Evolutionary conservation across 176 grass and related monocot genomes (phyloP).

Genomic region (Leersia perrieri): DNA sequence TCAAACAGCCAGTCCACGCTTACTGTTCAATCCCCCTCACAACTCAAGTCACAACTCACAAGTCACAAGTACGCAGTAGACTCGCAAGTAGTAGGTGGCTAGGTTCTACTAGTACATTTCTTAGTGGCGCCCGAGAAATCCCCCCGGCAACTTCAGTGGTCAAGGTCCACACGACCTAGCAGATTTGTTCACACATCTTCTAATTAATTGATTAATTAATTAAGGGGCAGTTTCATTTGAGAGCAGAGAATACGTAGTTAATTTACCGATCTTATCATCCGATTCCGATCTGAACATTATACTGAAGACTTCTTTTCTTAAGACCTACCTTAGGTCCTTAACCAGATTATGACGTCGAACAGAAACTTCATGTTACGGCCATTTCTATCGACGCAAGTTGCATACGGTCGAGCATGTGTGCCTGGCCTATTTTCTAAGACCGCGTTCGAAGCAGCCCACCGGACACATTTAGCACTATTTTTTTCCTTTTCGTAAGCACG

Average conservation of each 20-base stretch:
- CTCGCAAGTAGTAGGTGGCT: neutral
- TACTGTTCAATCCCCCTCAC: neutral
- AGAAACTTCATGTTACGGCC: neutral
- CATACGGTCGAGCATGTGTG: neutral
- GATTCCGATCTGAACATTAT: neutral
- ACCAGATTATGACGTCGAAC: neutral
- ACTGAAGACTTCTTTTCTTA: neutral
- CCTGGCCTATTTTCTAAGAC: neutral
- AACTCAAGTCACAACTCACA: too few relatives aligned
- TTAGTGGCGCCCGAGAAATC: neutral
- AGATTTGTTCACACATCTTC: neutral
- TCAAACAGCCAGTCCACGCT: slow-evolving; percentile 4
- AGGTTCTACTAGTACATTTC: neutral
- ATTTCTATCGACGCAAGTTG: neutral
- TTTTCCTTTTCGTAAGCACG: too few relatives aligned
- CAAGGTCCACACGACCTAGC: neutral
- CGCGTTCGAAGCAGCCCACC: too few relatives aligned
- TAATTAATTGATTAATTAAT: too few relatives aligned
- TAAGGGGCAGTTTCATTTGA: neutral
- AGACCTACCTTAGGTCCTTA: neutral
- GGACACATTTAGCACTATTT: too few relatives aligned
- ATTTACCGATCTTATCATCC: neutral
- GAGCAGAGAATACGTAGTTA: neutral
- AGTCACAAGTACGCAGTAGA: too few relatives aligned
- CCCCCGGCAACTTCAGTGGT: neutral